Percentiles rank a stretch among this genome's conserved stretches.
Evolutionary conservation across 2,329 filamentous ascomycete genomes (phyloP).

Genomic region (Aspergillus puulaauensis): DNA sequence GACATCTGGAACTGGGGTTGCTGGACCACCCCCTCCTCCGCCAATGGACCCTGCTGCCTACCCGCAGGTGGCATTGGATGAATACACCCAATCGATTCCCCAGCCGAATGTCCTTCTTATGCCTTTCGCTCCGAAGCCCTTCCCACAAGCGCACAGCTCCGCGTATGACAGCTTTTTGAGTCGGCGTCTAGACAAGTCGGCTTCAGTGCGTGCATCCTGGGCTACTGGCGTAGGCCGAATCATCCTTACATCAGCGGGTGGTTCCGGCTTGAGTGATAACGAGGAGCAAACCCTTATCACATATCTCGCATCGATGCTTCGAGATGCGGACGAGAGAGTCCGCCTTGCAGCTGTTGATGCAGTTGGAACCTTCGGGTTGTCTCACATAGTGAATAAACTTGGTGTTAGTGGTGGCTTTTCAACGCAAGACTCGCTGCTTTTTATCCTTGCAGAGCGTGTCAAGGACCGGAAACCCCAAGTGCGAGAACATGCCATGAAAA

Average conservation of each 20-base stretch:
- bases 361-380: conserved; percentile 76
- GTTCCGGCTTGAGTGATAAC: conserved; percentile 79
- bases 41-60: conserved; percentile 79
- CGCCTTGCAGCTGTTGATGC: conserved; percentile 84
- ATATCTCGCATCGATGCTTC: conserved; percentile 75
- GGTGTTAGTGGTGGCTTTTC: conserved; percentile 72
- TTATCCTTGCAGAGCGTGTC: conserved; percentile 79
- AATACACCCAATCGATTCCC: conserved; percentile 51
- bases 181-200: conserved; percentile 81
- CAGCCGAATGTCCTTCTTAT: conserved; percentile 68
- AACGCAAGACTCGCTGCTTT: conserved; percentile 74
- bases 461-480: conserved; percentile 82
- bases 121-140: conserved; percentile 84
- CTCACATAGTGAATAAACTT: conserved; percentile 78
- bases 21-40: conserved; percentile 74
- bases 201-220: conserved; percentile 82
- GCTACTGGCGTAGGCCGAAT: conserved; percentile 81
- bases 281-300: conserved; percentile 76
- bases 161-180: conserved; percentile 84
- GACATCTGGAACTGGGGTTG: conserved; percentile 87
- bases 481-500: conserved; percentile 80
- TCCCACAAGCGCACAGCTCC: conserved; percentile 74
- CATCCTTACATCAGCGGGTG: conserved; percentile 84
- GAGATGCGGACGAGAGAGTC: conserved; percentile 87
- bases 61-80: conserved; percentile 57